Base-by-base conservation (phyloP, 2,329 filamentous ascomycete species). In the Zymoseptoria brevis region DNA sequence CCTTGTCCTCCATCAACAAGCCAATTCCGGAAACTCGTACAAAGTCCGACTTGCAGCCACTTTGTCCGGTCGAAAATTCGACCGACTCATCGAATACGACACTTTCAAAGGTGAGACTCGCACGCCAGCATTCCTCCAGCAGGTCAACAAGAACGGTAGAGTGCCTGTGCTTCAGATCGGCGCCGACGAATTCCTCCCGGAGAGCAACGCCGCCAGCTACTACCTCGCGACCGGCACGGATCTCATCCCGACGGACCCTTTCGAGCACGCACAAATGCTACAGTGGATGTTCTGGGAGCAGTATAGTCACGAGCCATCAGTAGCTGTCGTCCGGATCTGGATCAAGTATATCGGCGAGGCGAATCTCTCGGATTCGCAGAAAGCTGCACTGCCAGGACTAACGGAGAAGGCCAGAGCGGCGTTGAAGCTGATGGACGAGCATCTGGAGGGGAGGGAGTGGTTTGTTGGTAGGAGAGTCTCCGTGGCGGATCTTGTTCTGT, bases 201-300 rank as follows among this genome's bases (percentile, higher is more conserved):
- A 64, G 54, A 64, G 62, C 54, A 58, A 57, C 13, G 60, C 60
- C 55, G 62, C 62, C 16, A 54, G 49, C 19, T 59, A 62, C 54
- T 62, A 64, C 56, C 22, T 64, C n/a, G 62, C 60, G 11, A 50
- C 48, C 19, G 57, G 53, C 45, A 57, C 49, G 30, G n/a, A 49
- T 30, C 52, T 62, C 3, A 57, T 64, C 16, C 62, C 62, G 0
- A 52, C 24, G 22, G 60, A 62, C 26, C 56, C 57, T 1, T 51
- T 60, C 1, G 24, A 62, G 11, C 58, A 60, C 24, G 60, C 60
- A 0, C 57, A 60, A n/a, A 60, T 64, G 57, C 60, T 64, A 24
- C 56, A 60, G 41, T 64, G 58, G 60, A 62, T 62, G 54, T 64
- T 62, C 29, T 64, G 60, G 35, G 62, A 64, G 22, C 60, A 64